A percentile compares a stretch with the other conserved stretches of the same genome.
Evolutionary conservation across 2,329 filamentous ascomycete genomes (phyloP).

Genomic region (Beauveria asiatica): DNA sequence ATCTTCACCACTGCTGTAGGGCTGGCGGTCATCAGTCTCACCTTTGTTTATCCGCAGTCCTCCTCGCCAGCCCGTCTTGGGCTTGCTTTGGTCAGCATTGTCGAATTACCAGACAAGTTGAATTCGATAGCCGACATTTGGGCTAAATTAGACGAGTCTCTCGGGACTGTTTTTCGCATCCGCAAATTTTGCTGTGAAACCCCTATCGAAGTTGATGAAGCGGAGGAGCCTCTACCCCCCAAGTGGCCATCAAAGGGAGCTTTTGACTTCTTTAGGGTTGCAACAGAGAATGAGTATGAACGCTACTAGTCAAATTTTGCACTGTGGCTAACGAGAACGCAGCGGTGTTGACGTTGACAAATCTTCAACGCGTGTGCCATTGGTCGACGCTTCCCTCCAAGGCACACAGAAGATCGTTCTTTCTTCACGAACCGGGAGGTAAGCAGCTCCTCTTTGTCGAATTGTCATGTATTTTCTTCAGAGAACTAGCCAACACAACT

Average conservation of each 20-base stretch:
- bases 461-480: background rate
- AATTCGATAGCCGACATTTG: no score
- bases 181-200: no score
- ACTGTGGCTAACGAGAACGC: background rate
- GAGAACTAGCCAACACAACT: background rate
- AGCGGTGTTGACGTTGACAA: background rate
- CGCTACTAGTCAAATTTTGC: background rate
- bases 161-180: no score
- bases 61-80: no score
- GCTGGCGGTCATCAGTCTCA: no score
- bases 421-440: background rate
- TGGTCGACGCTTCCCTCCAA: background rate
- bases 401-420: background rate
- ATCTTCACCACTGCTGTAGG: no score
- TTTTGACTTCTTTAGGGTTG: background rate
- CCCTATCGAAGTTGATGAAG: no score
- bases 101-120: no score
- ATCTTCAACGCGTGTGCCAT: background rate
- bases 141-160: no score
- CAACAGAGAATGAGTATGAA: background rate
- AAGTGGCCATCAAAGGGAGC: background rate
- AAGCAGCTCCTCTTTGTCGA: background rate
- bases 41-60: no score
- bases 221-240: no score
- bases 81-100: no score